Percentiles rank a stretch among this genome's conserved stretches.
phyloP scores from a whole-genome alignment of 2,329 filamentous ascomycete species.

The Epichloe elymi region DNA sequence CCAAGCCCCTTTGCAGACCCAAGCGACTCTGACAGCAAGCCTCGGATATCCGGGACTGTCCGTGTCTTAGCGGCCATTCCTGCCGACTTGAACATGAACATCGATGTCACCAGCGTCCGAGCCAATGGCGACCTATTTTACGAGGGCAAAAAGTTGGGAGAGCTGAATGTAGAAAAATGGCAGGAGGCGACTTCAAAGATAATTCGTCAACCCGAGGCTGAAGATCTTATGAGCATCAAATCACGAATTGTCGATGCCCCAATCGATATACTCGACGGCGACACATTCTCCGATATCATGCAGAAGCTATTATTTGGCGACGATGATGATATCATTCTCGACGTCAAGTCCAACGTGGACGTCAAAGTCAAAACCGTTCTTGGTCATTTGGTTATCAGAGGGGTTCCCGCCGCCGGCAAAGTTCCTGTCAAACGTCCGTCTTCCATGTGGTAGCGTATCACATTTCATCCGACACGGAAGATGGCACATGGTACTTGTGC shows the following conservation, averaged over 20 bases:
- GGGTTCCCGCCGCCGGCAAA: slow-evolving; percentile 72
- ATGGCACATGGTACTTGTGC: slow-evolving; percentile 14
- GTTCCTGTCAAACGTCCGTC: slow-evolving; percentile 91
- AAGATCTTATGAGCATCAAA: slow-evolving; percentile 56
- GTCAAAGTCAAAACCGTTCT: slow-evolving; percentile 71
- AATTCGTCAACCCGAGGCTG: slow-evolving; percentile 40
- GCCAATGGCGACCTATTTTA: slow-evolving; percentile 75
- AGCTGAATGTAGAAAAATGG: slow-evolving; percentile 70
- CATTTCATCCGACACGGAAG: slow-evolving; percentile 10
- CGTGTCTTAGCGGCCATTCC: slow-evolving; percentile 68
- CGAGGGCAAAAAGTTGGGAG: slow-evolving; percentile 62
- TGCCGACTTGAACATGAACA: slow-evolving; percentile 71
- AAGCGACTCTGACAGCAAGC: slow-evolving; percentile 56
- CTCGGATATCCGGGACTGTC: slow-evolving; percentile 72
- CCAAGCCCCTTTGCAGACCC: slow-evolving; percentile 71
- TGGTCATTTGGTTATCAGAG: slow-evolving; percentile 66
- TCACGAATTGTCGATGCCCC: slow-evolving; percentile 69
- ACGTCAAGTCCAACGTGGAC: slow-evolving; percentile 69
- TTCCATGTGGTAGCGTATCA: slow-evolving; percentile 17
- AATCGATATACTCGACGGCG: slow-evolving; percentile 66
- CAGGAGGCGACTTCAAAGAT: slow-evolving; percentile 72
- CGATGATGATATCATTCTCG: slow-evolving; percentile 53
- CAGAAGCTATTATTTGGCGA: slow-evolving; percentile 65
- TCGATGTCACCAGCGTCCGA: slow-evolving; percentile 64
- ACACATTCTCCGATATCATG: slow-evolving; percentile 70